Evolutionary conservation across 805 yeast genomes (phyloP), one percentile per base, ranked within the genome.

Genomic region (Pichia cephalocereana): DNA sequence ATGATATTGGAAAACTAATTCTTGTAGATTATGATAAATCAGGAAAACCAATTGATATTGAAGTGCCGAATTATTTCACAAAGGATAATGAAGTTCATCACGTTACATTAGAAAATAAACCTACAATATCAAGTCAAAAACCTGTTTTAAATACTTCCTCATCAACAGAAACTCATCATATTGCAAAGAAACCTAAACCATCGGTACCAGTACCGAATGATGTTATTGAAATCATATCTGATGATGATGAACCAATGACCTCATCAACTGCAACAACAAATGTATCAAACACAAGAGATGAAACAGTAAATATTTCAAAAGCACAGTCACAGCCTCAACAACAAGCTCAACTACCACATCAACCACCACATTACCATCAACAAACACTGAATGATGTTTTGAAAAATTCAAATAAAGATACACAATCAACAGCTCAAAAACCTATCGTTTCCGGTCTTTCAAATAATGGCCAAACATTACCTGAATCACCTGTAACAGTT

Each of bases 151-250:
- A 30, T 30, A 30, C 32, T 3, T 1, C 26, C 5, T 5, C 26
- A 23, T 23, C 26, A 23, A 23, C 26, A 4, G 26, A 23, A 23
- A 23, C 26, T 23, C 26, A 23, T 23, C 26, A 23, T 23, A 4
- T 23, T 23, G 18, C 17, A 39, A 26, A 34, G 12, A 12, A 34
- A 34, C 8, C 37, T 10, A 34, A 34, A 12, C 17, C 40, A 23
- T 28, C 30, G 10, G 14, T 30, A 11, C 14, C 32, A 4, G 14
- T 30, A 30, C 32, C 32, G 32, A 23, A 23, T 14, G 45, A 38
- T 40, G 37, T 47, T 10, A 47, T 47, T 43, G 50, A 47, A 28
- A 37, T 47, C 18, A 36, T 47, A 26, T 43, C 50, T 15, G 50
- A 43, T 3, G 46, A 42, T 12, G 50, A 48, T 12, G 47, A 17